These are phyloP conservation scores for Henningerozyma blattae DNA, from an alignment of 805 yeast species.

Conservation along the genomic window DNA sequence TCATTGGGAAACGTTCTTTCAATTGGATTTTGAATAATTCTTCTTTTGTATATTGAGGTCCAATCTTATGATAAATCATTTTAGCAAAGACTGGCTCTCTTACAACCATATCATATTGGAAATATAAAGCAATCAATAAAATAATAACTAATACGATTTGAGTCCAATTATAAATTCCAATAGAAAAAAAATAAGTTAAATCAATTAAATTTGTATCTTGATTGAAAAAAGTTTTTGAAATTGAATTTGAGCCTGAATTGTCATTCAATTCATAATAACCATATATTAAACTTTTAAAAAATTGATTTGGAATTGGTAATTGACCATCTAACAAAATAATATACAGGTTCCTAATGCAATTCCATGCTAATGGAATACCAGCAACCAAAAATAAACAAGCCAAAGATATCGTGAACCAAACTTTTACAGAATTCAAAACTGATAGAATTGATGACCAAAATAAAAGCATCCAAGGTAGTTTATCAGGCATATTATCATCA, in stretches of 20 bases:
- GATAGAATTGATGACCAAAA: slow-evolving; percentile 26
- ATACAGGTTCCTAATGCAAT: slow-evolving; percentile 21
- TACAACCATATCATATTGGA: slow-evolving; percentile 60
- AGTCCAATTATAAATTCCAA: too few relatives aligned
- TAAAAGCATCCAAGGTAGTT: slow-evolving; percentile 44
- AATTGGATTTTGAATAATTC: slow-evolving; percentile 18
- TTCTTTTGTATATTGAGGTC: slow-evolving; percentile 27
- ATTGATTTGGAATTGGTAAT: slow-evolving; percentile 29
- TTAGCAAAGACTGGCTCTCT: slow-evolving; percentile 57
- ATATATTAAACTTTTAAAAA: slow-evolving; percentile 10
- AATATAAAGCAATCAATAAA: slow-evolving; percentile 35
- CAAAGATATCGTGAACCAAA: slow-evolving; percentile 10
- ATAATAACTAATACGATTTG: slow-evolving; percentile 31
- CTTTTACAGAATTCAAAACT: slow-evolving; percentile 8
- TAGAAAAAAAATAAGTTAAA: slow-evolving; percentile 16
- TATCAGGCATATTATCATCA: slow-evolving; percentile 49
- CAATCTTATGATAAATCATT: slow-evolving; percentile 46
- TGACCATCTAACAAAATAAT: slow-evolving; percentile 46
- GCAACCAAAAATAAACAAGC: slow-evolving; percentile 27
- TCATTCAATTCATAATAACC: slow-evolving; percentile 6
- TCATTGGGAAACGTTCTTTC: slow-evolving; percentile 21
- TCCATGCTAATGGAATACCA: slow-evolving; percentile 42
- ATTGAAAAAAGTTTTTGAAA: slow-evolving; percentile 4
- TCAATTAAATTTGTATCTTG: slow-evolving; percentile 7
- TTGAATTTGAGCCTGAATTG: neutral